Percentiles rank a stretch among this genome's conserved stretches.
Evolutionary conservation across 805 yeast species (phyloP).

Genomic region (Teunomyces barrocoloradensis): DNA sequence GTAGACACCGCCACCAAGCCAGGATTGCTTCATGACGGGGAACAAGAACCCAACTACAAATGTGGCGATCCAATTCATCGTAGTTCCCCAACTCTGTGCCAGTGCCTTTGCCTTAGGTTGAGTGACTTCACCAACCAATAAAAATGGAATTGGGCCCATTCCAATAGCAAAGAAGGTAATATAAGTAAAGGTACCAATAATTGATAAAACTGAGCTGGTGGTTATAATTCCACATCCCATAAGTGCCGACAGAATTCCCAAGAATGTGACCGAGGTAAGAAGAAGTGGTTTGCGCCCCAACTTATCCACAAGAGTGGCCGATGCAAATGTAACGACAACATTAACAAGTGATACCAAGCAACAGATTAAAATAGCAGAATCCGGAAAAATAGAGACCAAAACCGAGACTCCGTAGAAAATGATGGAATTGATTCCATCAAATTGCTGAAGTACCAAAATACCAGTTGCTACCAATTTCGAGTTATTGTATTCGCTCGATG

Average conservation of each 20-base stretch:
- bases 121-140: slow-evolving; percentile 84
- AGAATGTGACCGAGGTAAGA: slow-evolving; percentile 58
- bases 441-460: slow-evolving; percentile 81
- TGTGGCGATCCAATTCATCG: slow-evolving; percentile 88
- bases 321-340: slow-evolving; percentile 65
- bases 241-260: slow-evolving; percentile 63
- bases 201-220: slow-evolving; percentile 48
- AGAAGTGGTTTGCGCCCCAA: slow-evolving; percentile 75
- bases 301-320: slow-evolving; percentile 75
- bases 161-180: slow-evolving; percentile 89
- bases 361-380: slow-evolving; percentile 67
- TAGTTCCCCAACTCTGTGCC: slow-evolving; percentile 92
- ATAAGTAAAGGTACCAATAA: slow-evolving; percentile 64
- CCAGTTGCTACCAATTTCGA: slow-evolving; percentile 68
- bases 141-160: slow-evolving; percentile 92
- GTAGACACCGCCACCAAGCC: slow-evolving; percentile 78
- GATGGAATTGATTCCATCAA: slow-evolving; percentile 90
- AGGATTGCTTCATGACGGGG: slow-evolving; percentile 60
- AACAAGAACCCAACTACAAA: slow-evolving; percentile 77
- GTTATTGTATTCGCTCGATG: slow-evolving; percentile 48
- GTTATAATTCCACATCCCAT: slow-evolving; percentile 65
- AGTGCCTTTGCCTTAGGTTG: slow-evolving; percentile 74
- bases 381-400: slow-evolving; percentile 67
- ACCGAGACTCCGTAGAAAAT: slow-evolving; percentile 91
- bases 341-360: slow-evolving; percentile 74